Evolutionary conservation across 331 rosid genomes (phyloP).

Genomic region (Telfairia occidentalis): DNA sequence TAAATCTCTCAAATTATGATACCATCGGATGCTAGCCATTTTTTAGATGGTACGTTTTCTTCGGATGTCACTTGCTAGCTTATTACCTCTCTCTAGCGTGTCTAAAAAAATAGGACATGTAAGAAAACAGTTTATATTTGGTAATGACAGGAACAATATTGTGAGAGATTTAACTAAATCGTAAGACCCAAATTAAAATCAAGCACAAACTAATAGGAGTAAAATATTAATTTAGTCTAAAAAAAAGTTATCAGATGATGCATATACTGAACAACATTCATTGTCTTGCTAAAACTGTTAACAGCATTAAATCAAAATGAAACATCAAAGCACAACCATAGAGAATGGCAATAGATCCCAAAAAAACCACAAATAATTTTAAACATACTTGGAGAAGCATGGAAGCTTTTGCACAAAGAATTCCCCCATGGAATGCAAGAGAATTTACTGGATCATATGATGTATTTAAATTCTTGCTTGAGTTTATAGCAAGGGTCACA

Average conservation of each 20-base stretch:
- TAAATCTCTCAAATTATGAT: neutral
- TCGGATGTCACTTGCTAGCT: neutral
- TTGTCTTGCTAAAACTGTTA: neutral
- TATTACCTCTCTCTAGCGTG: neutral
- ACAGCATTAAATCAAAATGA: neutral
- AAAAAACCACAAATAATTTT: neutral
- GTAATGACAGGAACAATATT: no score
- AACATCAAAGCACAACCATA: neutral
- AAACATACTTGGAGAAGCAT: constrained; percentile 89
- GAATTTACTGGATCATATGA: constrained; percentile 53
- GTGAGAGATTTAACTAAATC: neutral
- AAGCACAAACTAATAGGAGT: neutral
- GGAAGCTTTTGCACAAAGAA: constrained; percentile 93
- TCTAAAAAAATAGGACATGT: neutral
- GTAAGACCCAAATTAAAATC: neutral
- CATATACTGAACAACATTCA: neutral
- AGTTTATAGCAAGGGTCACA: constrained; percentile 68
- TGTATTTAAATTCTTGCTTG: constrained; percentile 56
- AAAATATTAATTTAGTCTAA: neutral
- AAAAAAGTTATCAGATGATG: neutral
- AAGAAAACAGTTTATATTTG: neutral
- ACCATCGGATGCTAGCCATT: neutral
- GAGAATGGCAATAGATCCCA: neutral
- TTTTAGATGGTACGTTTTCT: neutral
- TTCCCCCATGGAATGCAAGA: constrained; percentile 65